Conservation (phyloP, 2,329 filamentous ascomycete species). For the Colletotrichum sp. region DNA sequence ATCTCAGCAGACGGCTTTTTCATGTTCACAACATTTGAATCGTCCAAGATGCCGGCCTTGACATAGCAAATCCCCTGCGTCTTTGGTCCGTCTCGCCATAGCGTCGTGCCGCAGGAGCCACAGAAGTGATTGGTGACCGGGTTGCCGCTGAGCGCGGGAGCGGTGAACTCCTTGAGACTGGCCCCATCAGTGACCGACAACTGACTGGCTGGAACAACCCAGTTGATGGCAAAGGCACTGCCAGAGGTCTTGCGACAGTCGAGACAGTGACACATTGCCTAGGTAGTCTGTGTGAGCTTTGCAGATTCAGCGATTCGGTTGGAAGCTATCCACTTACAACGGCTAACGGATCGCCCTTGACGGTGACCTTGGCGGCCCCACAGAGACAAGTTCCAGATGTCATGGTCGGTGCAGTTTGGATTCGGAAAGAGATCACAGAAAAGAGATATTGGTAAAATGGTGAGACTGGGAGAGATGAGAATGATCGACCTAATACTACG, state of each 20-base stretch:
- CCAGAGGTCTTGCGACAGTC: conserved; percentile 9
- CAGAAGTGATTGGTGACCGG: conserved; percentile 2
- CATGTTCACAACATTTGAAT: neutral
- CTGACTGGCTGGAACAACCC: neutral
- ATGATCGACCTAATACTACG: neutral
- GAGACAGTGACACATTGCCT: conserved; percentile 10
- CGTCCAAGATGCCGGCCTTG: conserved; percentile 1
- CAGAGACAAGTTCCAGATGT: neutral
- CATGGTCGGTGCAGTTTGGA: neutral
- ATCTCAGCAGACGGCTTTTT: neutral
- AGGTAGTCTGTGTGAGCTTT: neutral
- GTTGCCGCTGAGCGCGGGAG: neutral
- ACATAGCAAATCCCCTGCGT: neutral
- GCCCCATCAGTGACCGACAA: neutral
- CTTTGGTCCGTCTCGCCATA: neutral
- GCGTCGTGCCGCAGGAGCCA: neutral
- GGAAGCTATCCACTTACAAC: neutral
- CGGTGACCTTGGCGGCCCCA: neutral
- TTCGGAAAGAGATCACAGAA: neutral
- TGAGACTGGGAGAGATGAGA: neutral
- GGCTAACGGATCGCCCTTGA: neutral
- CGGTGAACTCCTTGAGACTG: neutral
- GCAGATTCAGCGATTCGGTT: neutral
- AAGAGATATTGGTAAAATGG: neutral
- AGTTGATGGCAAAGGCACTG: conserved; percentile 2